Evolutionary conservation across 2,329 filamentous ascomycete genomes (phyloP), one percentile per base, ranked within the genome.

Genomic region (Biscogniauxia mediterranea): DNA sequence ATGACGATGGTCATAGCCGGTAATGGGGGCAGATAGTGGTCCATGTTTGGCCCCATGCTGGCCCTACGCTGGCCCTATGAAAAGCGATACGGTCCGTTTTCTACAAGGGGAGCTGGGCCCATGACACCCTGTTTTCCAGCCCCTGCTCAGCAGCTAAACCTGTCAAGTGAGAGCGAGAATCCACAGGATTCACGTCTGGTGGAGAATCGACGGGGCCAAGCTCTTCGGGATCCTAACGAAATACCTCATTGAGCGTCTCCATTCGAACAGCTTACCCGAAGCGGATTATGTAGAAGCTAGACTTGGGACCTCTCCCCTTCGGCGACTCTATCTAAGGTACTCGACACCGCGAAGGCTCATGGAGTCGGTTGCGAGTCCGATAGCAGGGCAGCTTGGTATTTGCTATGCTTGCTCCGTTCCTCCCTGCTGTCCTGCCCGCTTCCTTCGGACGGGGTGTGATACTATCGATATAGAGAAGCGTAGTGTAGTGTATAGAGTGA

Each of bases 61-160:
- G 64, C 54, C 64, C 64, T 46, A 55, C 66, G 63, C 64, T 65
- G 63, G 68, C 68, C 71, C 70, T 73, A 73, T 73, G 69, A 72
- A 63, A 71, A 65, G 57, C 66, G 64, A 68, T 70, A 66, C 69
- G 65, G 67, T 66, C 67, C 68, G 66, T 68, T 64, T 66, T 58
- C 64, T 65, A 70, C 66, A 71, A 68, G 68, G 69, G 64, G 62
- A 64, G 38, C 66, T 69, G 67, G 67, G 68, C 55, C 62, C 65
- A 68, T 66, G 64, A 61, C 61, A 65, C 68, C 70, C 70, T 70
- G 68, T 46, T n/a, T 64, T 63, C 61, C 64, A 62, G 60, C 65
- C 68, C 68, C 69, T 71, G 69, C 65, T 69, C 25, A 26, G 32
- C 46, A 42, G 56, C 56, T 52, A 52, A 46, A 46, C 38, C 51